Base-by-base conservation (phyloP, 2,329 filamentous ascomycete species). In the Sporothrix globosa region DNA sequence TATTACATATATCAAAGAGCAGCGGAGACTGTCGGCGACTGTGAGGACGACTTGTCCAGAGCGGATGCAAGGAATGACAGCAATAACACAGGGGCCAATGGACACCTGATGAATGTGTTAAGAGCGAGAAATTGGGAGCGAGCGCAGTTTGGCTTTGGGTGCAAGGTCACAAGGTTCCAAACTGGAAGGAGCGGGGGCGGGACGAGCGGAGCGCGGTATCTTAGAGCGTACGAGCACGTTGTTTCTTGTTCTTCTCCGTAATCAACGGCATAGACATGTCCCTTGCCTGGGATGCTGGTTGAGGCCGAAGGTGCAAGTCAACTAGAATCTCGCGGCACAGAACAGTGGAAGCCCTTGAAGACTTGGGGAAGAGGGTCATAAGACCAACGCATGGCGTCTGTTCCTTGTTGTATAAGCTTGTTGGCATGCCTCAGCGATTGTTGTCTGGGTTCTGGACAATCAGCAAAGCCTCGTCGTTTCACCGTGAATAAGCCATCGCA, bases 171-270 rank as follows among this genome's bases (percentile, higher is more conserved):
- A 46, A 46, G 58, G 58, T n/a, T 17, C n/a, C 17, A 21, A 17
- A 19, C n/a, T 63, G n/a, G n/a, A 30, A 48, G 60, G 60, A 65
- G 60, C 58, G 58, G 60, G 58, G 39, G 52, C n/a, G 50, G 34
- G 21, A 61, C 6, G 19, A 24, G 56, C 56, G 56, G 56, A 61
- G 56, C 56, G 17, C 34, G 24, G 10, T n/a, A 61, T 61, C 34
- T 44, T 10, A 61, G 34, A 14, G 21, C 17, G 34, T 17, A 21
- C 7, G 5, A 50, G 7, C 9, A 2, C 19, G 17, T n/a, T n/a
- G 17, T 21, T 10, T n/a, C 9, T n/a, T 6, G 17, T n/a, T n/a
- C 19, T 50, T 3, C n/a, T 48, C 4, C 17, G 17, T 48, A 7
- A 9, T 9, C 9, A 9, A 19, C 46, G 46, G 6, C 46, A 13